Conservation (phyloP, 164 flowering plant genomes). For the Berberis vulgaris region DNA sequence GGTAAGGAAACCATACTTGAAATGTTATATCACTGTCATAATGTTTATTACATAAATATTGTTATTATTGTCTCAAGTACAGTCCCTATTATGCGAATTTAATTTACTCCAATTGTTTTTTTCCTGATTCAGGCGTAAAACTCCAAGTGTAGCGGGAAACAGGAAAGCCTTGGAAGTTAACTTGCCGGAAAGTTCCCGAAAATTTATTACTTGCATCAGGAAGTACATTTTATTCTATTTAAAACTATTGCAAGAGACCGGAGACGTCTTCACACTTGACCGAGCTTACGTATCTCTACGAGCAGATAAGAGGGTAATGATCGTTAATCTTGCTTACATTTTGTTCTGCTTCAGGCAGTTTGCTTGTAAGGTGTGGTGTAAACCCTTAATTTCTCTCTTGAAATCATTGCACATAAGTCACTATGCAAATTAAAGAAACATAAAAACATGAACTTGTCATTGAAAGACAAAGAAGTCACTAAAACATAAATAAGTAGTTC, state of each 20-base stretch:
- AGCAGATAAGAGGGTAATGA: constrained; percentile 86
- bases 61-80: no score
- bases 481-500: no score
- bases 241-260: constrained; percentile 74
- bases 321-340: background rate
- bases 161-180: constrained; percentile 77
- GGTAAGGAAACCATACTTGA: constrained; percentile 31
- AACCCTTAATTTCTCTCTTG: no score
- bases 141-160: constrained; percentile 60
- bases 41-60: background rate
- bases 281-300: constrained; percentile 78
- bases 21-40: background rate
- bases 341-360: background rate
- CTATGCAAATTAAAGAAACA: no score
- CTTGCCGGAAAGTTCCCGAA: constrained; percentile 88
- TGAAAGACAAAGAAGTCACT: no score
- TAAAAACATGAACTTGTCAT: no score
- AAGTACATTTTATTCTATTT: constrained; percentile 78
- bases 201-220: constrained; percentile 91
- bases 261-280: constrained; percentile 73
- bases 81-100: no score
- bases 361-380: no score
- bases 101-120: background rate
- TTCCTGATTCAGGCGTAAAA: constrained; percentile 60
- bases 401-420: no score